Base-by-base conservation (phyloP, 1,284 basidiomycete genomes). In the Phenoliferia sp. region DNA sequence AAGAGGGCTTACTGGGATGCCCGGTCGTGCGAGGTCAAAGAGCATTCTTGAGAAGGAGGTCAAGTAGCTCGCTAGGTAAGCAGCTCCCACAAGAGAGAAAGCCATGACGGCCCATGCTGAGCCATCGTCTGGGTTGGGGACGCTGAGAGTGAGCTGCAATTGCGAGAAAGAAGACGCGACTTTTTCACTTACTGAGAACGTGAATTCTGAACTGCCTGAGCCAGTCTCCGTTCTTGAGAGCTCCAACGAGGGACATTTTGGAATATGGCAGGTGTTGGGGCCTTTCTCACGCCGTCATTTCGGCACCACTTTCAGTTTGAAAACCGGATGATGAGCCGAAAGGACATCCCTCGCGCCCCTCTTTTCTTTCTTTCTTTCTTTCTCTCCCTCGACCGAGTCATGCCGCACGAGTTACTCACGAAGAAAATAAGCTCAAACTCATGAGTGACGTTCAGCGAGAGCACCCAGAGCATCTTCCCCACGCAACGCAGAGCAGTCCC, bases 21-120 rank as follows among this genome's bases (percentile, higher is more conserved):
- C 74, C 7, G 74, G 72, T 1, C 74, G 31, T 2, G 72, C 71
- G 55, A 75, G 64, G 57, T 75, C 74, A 16, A 71, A 56, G n/a
- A 73, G 58, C 65, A 75, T 73, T 55, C 66, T 64, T 29, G 63
- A 44, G 19, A 73, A 69, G 66, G 69, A 71, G 28, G 69, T 48
- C 2, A 61, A 66, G 34, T 73, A 73, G 54, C 59, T 72, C 4
- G 64, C 48, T 33, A 73, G 64, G 65, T 66, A 73, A 26, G 61
- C 70, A 2, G 70, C 72, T 15, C 72, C 72, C 33, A 72, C 59
- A 26, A 69, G 31, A 12, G 71, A 69, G 52, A 73, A 57, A 2
- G 29, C 54, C 63, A 73, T 63, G 15, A 69, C 64, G 17, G 71
- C 64, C 61, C 66, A 64, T 3, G 71, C 66, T 55, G 64, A 70